Evolutionary conservation across 2,329 filamentous ascomycete genomes (phyloP).

Genomic region (Alternaria dauci): DNA sequence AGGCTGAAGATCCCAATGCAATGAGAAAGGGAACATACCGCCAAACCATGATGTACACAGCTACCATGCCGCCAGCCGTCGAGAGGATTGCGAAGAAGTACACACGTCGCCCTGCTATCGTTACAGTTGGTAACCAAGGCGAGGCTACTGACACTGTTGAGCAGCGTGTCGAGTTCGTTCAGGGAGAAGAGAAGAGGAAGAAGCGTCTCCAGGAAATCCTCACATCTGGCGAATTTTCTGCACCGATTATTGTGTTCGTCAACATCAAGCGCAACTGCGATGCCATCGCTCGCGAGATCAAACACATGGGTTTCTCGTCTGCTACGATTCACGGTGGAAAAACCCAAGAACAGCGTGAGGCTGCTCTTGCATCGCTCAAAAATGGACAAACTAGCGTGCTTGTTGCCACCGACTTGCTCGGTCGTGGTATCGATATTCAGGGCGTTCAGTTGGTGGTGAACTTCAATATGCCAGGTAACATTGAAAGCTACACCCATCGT

Average conservation of each 20-base stretch:
- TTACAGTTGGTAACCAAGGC: slow-evolving; percentile 92
- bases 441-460: slow-evolving; percentile 95
- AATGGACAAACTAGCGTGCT: slow-evolving; percentile 83
- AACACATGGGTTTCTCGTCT: slow-evolving; percentile 87
- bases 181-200: slow-evolving; percentile 94
- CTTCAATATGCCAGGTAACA: slow-evolving; percentile 96
- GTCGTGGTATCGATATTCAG: slow-evolving; percentile 95
- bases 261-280: slow-evolving; percentile 99
- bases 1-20: slow-evolving; percentile 83
- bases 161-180: slow-evolving; percentile 90
- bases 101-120: slow-evolving; percentile 87
- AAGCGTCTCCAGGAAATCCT: slow-evolving; percentile 94
- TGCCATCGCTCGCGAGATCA: slow-evolving; percentile 91
- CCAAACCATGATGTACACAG: slow-evolving; percentile 99
- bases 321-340: slow-evolving; percentile 96
- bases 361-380: slow-evolving; percentile 84
- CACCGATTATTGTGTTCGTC: slow-evolving; percentile 98
- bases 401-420: slow-evolving; percentile 94
- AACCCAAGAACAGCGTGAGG: slow-evolving; percentile 97
- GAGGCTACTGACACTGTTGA: slow-evolving; percentile 98
- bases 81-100: slow-evolving; percentile 98
- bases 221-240: slow-evolving; percentile 76
- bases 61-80: slow-evolving; percentile 92
- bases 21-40: slow-evolving; percentile 89
- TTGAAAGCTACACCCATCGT: slow-evolving; percentile 96